Evolutionary conservation across 768 basidiomycete genomes (phyloP).

Genomic region (Butyriboletus loyo): DNA sequence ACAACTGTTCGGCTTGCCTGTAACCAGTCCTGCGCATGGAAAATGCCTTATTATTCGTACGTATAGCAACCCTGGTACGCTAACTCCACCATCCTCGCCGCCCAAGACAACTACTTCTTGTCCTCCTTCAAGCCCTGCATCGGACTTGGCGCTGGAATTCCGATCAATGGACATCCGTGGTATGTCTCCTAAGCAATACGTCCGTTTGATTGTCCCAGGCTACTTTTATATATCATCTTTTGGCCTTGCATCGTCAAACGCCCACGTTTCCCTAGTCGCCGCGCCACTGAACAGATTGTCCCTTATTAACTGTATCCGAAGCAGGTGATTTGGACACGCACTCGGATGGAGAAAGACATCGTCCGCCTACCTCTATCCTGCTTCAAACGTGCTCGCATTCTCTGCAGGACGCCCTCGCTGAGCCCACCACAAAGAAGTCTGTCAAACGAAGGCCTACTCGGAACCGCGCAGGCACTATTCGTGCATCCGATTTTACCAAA

Average conservation of each 20-base stretch:
- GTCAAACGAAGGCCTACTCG: slow-evolving; percentile 14
- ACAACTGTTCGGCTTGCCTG: slow-evolving; percentile 7
- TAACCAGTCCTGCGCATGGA: slow-evolving; percentile 10
- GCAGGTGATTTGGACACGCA: slow-evolving; percentile 13
- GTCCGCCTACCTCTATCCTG: not conserved
- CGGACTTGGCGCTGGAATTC: slow-evolving; percentile 19
- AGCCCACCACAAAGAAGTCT: slow-evolving; percentile 12
- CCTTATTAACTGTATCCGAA: slow-evolving; percentile 6
- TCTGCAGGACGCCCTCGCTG: slow-evolving; percentile 14
- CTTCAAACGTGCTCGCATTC: slow-evolving; percentile 20
- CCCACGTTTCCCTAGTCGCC: not conserved
- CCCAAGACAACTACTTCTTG: not conserved
- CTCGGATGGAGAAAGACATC: slow-evolving; percentile 8
- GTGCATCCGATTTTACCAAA: slow-evolving; percentile 42
- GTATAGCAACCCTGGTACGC: not conserved
- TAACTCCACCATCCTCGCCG: slow-evolving; percentile 4
- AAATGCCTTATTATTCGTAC: not conserved
- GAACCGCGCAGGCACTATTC: slow-evolving; percentile 51
- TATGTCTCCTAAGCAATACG: slow-evolving; percentile 15
- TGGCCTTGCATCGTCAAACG: not conserved
- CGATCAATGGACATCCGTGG: slow-evolving; percentile 25
- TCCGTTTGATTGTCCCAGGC: not conserved
- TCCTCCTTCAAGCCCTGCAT: slow-evolving; percentile 19
- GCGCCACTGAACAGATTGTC: not conserved
- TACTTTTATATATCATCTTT: not conserved